phyloP scores from a whole-genome alignment of 768 basidiomycete species.

The Leccinum imitatum region DNA sequence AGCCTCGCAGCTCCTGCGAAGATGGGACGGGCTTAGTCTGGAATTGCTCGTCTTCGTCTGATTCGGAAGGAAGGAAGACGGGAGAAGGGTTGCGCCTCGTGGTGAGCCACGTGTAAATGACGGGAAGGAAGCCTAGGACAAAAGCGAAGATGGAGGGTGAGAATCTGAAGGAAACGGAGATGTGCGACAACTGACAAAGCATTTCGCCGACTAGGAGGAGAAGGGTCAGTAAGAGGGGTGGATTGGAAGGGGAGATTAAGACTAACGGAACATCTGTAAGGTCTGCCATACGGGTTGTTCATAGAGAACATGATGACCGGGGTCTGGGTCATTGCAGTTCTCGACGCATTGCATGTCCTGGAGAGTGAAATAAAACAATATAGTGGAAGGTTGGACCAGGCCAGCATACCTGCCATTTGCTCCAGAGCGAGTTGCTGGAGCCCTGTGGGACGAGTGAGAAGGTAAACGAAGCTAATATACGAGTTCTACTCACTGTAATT shows the following conservation, averaged over 20 bases:
- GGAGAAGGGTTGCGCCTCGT: slow-evolving; percentile 45
- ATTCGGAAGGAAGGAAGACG: slow-evolving; percentile 55
- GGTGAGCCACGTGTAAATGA: slow-evolving; percentile 67
- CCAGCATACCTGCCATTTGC: slow-evolving; percentile 71
- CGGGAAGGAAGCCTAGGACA: slow-evolving; percentile 75
- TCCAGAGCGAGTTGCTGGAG: slow-evolving; percentile 78
- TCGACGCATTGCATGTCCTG: slow-evolving; percentile 99
- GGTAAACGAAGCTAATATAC: neutral
- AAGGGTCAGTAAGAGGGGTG: slow-evolving; percentile 32
- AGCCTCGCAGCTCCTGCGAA: slow-evolving; percentile 56
- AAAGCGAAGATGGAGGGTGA: slow-evolving; percentile 17
- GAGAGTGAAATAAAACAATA: slow-evolving; percentile 4
- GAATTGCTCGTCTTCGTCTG: slow-evolving; percentile 42
- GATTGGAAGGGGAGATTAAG: slow-evolving; percentile 12
- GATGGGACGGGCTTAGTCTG: slow-evolving; percentile 33
- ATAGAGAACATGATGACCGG: slow-evolving; percentile 65
- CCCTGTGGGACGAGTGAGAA: slow-evolving; percentile 44
- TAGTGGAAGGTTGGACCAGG: too few species aligned
- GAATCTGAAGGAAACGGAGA: slow-evolving; percentile 17
- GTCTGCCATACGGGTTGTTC: slow-evolving; percentile 96
- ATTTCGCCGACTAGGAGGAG: slow-evolving; percentile 81
- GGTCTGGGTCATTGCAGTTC: slow-evolving; percentile 74
- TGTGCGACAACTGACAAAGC: slow-evolving; percentile 61
- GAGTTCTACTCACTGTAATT: slow-evolving; percentile 56
- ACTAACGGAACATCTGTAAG: slow-evolving; percentile 85